phyloP scores from a whole-genome alignment of 2,329 filamentous ascomycete species.

The Aspergillus brunneoviolaceus region DNA sequence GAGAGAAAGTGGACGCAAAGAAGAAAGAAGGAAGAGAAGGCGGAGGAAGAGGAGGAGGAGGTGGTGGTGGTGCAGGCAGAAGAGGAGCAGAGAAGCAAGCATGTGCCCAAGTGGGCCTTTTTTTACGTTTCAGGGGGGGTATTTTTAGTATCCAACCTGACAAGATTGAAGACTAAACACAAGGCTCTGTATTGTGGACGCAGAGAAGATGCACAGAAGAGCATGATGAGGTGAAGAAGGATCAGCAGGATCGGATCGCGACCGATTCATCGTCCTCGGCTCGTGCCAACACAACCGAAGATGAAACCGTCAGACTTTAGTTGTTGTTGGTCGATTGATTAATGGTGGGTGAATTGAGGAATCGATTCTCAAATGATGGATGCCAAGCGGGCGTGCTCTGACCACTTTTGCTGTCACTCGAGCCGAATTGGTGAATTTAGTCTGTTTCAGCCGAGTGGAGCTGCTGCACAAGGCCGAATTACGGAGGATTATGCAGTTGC shows the following conservation, averaged over 20 bases:
- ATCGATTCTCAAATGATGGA: not conserved
- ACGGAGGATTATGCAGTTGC: not conserved
- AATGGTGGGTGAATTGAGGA: not conserved
- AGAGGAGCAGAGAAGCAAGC: constrained; percentile 3
- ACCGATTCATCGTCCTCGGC: not conserved
- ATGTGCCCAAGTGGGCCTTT: constrained; percentile 3
- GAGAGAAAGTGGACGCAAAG: not conserved
- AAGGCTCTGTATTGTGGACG: too few relatives aligned
- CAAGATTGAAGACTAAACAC: not conserved
- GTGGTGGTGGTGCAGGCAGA: constrained; percentile 1
- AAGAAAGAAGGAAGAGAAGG: not conserved
- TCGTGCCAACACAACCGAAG: not conserved
- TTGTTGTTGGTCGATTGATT: not conserved
- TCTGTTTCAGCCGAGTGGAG: not conserved
- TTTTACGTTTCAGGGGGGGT: constrained; percentile 3
- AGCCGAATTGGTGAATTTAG: not conserved
- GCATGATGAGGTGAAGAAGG: not conserved
- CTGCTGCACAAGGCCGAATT: not conserved
- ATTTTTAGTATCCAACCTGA: constrained; percentile 1
- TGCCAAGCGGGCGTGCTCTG: not conserved
- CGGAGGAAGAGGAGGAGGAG: not conserved
- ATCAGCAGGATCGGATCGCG: not conserved
- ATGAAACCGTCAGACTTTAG: not conserved
- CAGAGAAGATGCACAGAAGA: not conserved
- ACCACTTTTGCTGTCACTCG: not conserved